These are phyloP conservation scores for Vitis riparia DNA, from an alignment of 164 flowering plant species.

Conservation along the genomic window DNA sequence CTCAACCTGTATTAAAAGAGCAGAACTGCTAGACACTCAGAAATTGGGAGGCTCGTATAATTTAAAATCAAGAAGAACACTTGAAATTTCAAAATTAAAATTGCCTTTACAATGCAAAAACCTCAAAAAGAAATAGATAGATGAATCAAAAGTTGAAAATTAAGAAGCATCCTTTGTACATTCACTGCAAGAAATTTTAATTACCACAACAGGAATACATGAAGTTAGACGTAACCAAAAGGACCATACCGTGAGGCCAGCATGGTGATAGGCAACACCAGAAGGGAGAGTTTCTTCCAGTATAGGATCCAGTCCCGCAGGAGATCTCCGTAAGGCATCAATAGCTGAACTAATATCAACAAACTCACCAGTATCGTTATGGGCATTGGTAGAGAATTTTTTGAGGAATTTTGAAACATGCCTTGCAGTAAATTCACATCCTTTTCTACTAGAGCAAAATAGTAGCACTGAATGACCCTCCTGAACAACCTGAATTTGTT, in stretches of 20 bases:
- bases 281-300: conserved; percentile 84
- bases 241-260: conserved; percentile 84
- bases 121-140: background rate
- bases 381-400: conserved; percentile 36
- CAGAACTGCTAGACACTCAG: background rate
- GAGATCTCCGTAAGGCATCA: conserved; percentile 76
- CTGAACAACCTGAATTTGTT: conserved; percentile 69
- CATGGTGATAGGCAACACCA: conserved; percentile 99
- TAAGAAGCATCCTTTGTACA: background rate
- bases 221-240: conserved; percentile 1
- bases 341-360: conserved; percentile 65
- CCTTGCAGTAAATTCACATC: conserved; percentile 92
- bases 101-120: background rate
- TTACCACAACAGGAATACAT: background rate
- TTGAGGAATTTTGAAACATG: conserved; percentile 81
- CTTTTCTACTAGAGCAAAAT: conserved; percentile 95
- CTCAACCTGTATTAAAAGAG: conserved; percentile 62
- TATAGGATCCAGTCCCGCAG: conserved; percentile 86
- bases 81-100: background rate
- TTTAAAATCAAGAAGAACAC: background rate
- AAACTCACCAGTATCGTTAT: conserved; percentile 43
- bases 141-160: background rate
- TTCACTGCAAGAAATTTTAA: conserved; percentile 1
- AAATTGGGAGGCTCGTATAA: background rate
- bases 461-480: conserved; percentile 93